Evolutionary conservation across 2,329 filamentous ascomycete species (phyloP).

Genomic region (Trichothecium sympodiale): DNA sequence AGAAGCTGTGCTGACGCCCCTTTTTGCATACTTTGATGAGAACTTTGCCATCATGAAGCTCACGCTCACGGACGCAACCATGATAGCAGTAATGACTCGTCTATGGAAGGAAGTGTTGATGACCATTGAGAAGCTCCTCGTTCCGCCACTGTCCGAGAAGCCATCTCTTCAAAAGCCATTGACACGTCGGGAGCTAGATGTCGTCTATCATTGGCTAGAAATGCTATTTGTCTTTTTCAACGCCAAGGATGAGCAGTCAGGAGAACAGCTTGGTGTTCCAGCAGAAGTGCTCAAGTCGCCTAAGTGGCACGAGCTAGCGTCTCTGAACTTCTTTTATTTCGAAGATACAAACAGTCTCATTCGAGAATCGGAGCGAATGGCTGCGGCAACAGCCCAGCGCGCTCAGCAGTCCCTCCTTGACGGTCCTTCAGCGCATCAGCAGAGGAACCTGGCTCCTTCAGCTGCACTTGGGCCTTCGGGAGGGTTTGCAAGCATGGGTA

Average conservation of each 20-base stretch:
- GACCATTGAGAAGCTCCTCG: slow-evolving; percentile 79
- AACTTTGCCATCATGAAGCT: slow-evolving; percentile 99
- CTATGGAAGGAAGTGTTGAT: slow-evolving; percentile 96
- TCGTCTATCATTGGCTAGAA: slow-evolving; percentile 90
- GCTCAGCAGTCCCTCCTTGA: slow-evolving; percentile 56
- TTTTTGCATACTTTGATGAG: slow-evolving; percentile 93
- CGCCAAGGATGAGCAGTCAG: slow-evolving; percentile 68
- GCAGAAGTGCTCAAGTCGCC: slow-evolving; percentile 88
- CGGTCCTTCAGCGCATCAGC: slow-evolving; percentile 30
- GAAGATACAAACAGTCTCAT: slow-evolving; percentile 85
- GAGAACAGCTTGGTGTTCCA: slow-evolving; percentile 79
- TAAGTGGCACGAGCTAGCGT: slow-evolving; percentile 96
- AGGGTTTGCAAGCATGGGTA: slow-evolving; percentile 54
- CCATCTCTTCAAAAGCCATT: slow-evolving; percentile 76
- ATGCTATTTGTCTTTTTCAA: slow-evolving; percentile 92
- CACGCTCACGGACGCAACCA: slow-evolving; percentile 87
- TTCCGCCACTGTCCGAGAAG: slow-evolving; percentile 92
- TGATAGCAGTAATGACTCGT: slow-evolving; percentile 96
- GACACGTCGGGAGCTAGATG: slow-evolving; percentile 78
- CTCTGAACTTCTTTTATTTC: slow-evolving; percentile 97
- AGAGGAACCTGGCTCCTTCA: background rate
- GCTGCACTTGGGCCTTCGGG: slow-evolving; percentile 25
- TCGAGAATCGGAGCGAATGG: slow-evolving; percentile 93
- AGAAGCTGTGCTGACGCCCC: slow-evolving; percentile 67
- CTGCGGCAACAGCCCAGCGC: slow-evolving; percentile 68